These are phyloP conservation scores for Kokia cookei DNA, from an alignment of 441 rosid species.

Conservation along the genomic window DNA sequence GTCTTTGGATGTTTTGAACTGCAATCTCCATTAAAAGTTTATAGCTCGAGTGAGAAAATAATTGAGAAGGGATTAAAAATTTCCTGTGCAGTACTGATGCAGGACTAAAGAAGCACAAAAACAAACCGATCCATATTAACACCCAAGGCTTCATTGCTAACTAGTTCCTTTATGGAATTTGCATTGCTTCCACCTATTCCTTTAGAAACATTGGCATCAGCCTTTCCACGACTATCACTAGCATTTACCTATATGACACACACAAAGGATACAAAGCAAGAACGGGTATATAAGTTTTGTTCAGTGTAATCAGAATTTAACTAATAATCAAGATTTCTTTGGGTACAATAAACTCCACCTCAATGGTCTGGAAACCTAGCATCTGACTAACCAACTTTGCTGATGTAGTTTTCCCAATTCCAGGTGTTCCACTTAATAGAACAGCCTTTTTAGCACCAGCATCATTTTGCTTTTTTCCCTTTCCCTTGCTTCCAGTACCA, in stretches of 20 bases:
- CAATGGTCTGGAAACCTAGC: constrained; percentile 92
- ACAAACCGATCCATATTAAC: constrained; percentile 62
- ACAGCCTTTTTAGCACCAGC: constrained; percentile 75
- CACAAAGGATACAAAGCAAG: background rate
- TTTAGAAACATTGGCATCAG: constrained; percentile 66
- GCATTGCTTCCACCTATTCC: constrained; percentile 98
- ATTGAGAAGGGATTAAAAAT: background rate
- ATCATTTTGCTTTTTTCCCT: constrained; percentile 72
- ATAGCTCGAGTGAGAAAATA: constrained; percentile 11
- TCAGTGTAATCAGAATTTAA: background rate
- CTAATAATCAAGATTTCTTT: background rate
- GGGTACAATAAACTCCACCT: constrained; percentile 36
- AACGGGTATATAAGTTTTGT: background rate
- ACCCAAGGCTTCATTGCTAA: constrained; percentile 77
- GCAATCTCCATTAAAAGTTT: constrained; percentile 22
- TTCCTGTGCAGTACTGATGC: background rate
- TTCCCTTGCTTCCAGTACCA: constrained; percentile 57
- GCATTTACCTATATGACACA: constrained; percentile 69
- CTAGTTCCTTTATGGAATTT: constrained; percentile 86
- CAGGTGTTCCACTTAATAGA: constrained; percentile 90
- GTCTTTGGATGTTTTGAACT: constrained; percentile 74
- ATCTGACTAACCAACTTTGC: constrained; percentile 87
- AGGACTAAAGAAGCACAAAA: constrained; percentile 5
- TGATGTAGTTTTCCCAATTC: constrained; percentile 93
- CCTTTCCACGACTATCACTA: constrained; percentile 98